Percentiles rank a stretch among this genome's conserved stretches.
phyloP scores from a whole-genome alignment of 208 protist species.

The Leishmania tropica region DNA sequence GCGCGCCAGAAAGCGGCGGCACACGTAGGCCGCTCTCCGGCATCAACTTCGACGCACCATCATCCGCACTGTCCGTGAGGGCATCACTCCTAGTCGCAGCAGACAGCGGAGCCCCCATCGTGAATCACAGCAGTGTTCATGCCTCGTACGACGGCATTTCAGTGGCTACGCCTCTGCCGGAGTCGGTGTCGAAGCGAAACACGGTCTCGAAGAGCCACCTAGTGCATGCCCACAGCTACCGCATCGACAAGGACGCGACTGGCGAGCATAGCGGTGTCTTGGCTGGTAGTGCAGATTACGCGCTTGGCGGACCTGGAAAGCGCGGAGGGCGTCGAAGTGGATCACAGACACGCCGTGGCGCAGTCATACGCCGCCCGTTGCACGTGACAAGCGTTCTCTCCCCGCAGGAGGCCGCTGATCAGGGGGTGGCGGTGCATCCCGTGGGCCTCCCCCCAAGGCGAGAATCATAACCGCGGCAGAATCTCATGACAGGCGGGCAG shows the following conservation, averaged over 20 bases:
- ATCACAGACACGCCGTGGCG: neutral
- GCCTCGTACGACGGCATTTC: neutral
- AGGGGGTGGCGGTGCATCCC: slow-evolving; percentile 5
- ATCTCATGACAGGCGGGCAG: too few species aligned
- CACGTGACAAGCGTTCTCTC: slow-evolving; percentile 22
- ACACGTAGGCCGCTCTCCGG: neutral
- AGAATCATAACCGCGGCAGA: neutral
- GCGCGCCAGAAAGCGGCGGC: slow-evolving; percentile 4
- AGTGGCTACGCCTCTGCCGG: neutral
- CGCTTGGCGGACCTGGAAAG: neutral
- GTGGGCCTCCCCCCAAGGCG: slow-evolving; percentile 9
- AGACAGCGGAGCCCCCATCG: neutral
- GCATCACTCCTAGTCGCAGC: neutral
- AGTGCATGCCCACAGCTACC: slow-evolving; percentile 15
- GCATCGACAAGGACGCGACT: neutral
- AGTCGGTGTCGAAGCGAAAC: neutral
- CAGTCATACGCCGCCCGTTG: neutral
- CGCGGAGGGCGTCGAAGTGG: neutral
- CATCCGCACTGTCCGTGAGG: neutral
- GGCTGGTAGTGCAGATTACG: neutral
- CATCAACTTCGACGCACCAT: neutral
- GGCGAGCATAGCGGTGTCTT: neutral
- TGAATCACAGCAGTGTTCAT: neutral
- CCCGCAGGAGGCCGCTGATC: slow-evolving; percentile 5
- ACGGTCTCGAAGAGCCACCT: neutral